Evolutionary conservation across 805 yeast species (phyloP), one percentile per base, ranked within the genome.

Genomic region (Pichia heedii): DNA sequence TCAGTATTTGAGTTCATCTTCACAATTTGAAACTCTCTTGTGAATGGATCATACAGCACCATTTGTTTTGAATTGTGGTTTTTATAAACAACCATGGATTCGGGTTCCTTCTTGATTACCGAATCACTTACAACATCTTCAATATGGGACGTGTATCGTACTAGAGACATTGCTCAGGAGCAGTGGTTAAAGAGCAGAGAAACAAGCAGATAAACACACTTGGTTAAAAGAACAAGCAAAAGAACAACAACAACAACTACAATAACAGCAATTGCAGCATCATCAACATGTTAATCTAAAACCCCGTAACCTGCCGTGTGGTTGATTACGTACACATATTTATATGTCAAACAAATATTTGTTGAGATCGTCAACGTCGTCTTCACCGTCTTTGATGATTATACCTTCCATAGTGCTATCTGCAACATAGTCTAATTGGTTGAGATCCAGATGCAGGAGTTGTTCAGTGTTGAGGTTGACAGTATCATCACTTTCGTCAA

Each of bases 11-110:
- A 21, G 12, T 26, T n/a, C 13, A 30, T 11, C 43, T 49, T 46
- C 4, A 58, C 55, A 13, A 61, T 45, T 42, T 58, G 60, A 26
- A 61, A 49, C 22, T 56, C 49, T 20, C 56, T 56, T 1, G 60
- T 53, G 21, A 43, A 47, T 4, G 60, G 47, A 45, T 61, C 54
- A 50, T 60, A 60, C 5, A 60, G 37, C 8, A 61, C 63, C 18
- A 61, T 49, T 18, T 63, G 52, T 36, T 58, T 57, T 10, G 55
- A 47, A 20, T 52, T 39, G 7, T 47, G n/a, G 41, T 54, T 54
- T 32, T 52, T 55, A 27, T 54, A 53, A 38, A 36, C 30, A 7
- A 33, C 26, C 21, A 46, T 42, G 43, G 50, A 38, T 29, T 32
- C 36, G 15, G 9, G 16, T 13, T 24, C n/a, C n/a, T 37, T 5